phyloP scores from a whole-genome alignment of 2,329 filamentous ascomycete species.

The Stemphylium lycopersici region DNA sequence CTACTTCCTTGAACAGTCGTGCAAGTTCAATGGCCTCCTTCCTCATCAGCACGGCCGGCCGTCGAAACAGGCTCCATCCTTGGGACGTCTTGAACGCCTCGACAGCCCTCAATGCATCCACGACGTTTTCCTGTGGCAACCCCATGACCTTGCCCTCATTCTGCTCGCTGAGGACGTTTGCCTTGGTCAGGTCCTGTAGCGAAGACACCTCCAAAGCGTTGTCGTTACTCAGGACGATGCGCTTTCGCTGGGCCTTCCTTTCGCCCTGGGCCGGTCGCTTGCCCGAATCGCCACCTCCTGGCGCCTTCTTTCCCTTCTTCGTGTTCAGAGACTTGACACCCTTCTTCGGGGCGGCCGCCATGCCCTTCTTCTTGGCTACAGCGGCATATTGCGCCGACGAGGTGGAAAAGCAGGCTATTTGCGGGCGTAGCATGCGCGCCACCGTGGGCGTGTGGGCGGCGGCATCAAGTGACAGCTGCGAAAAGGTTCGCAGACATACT shows the following conservation, averaged over 20 bases:
- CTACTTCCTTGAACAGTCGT: slow-evolving; percentile 52
- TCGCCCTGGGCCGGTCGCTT: slow-evolving; percentile 73
- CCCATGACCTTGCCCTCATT: slow-evolving; percentile 71
- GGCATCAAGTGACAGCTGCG: slow-evolving; percentile 40
- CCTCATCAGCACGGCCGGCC: slow-evolving; percentile 79
- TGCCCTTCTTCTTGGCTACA: slow-evolving; percentile 34
- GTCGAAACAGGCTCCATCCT: slow-evolving; percentile 84
- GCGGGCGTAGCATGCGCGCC: slow-evolving; percentile 33
- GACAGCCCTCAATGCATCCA: slow-evolving; percentile 81
- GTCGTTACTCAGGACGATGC: slow-evolving; percentile 90
- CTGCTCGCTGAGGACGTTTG: slow-evolving; percentile 48
- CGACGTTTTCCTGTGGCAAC: slow-evolving; percentile 69
- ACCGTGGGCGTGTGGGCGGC: slow-evolving; percentile 27
- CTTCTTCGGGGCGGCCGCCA: slow-evolving; percentile 40
- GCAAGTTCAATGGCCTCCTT: slow-evolving; percentile 77
- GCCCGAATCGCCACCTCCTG: slow-evolving; percentile 45
- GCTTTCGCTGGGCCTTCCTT: slow-evolving; percentile 84
- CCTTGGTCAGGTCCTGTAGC: slow-evolving; percentile 67
- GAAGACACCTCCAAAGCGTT: slow-evolving; percentile 82
- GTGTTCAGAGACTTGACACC: slow-evolving; percentile 50
- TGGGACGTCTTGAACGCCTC: slow-evolving; percentile 92
- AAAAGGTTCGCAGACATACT: slow-evolving; percentile 41
- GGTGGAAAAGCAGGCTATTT: slow-evolving; percentile 45
- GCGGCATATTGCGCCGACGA: slow-evolving; percentile 37
- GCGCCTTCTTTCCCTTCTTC: slow-evolving; percentile 52